Evolutionary conservation across 371 early-diverging fungal species (phyloP).

Genomic region (Polyrhizophydium stewartii): DNA sequence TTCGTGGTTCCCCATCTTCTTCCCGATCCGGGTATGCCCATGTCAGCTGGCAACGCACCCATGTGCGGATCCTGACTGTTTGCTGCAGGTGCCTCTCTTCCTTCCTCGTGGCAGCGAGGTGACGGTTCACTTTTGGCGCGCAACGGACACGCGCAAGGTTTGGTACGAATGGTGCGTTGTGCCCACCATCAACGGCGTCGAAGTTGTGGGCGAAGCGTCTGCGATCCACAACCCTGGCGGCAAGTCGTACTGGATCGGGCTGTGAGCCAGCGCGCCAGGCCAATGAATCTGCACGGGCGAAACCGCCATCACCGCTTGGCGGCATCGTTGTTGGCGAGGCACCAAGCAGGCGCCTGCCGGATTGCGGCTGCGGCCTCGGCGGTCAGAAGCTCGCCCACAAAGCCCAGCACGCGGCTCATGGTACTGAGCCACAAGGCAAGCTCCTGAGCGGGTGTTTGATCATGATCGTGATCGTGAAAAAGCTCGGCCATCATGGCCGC

Average conservation of each 20-base stretch:
- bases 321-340: too few relatives aligned
- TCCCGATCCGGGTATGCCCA: slow-evolving; percentile 62
- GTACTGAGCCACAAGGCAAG: background rate
- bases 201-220: slow-evolving; percentile 26
- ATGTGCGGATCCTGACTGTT: background rate
- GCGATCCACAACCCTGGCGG: slow-evolving; percentile 38
- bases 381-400: background rate
- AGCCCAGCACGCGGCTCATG: background rate
- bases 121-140: slow-evolving; percentile 81
- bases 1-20: slow-evolving; percentile 96
- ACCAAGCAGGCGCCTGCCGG: too few relatives aligned
- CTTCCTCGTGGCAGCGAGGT: slow-evolving; percentile 55
- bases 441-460: background rate
- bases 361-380: too few relatives aligned
- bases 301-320: too few relatives aligned
- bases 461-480: background rate
- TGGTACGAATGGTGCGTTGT: slow-evolving; percentile 90
- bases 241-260: slow-evolving; percentile 39
- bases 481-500: background rate
- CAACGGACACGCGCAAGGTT: slow-evolving; percentile 66
- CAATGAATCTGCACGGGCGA: too few relatives aligned
- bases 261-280: too few relatives aligned
- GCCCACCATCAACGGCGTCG: slow-evolving; percentile 31
- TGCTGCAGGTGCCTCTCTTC: slow-evolving; percentile 58
- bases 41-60: too few relatives aligned